These are phyloP conservation scores for Saccharomyces pastorianus DNA, from an alignment of 1,139 yeast genomes.

Conservation along the genomic window DNA sequence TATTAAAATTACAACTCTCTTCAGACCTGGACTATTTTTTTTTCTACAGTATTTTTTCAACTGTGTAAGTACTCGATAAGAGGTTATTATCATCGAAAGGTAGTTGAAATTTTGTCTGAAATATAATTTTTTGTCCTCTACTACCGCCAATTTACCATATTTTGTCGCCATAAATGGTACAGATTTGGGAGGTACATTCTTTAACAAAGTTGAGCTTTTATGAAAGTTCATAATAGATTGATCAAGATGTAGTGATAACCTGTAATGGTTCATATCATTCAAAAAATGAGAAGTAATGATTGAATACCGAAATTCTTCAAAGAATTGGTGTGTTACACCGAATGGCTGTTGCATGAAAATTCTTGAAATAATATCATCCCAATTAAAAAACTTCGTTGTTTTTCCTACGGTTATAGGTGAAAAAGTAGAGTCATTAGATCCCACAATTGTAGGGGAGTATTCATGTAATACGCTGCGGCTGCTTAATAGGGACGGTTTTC, in stretches of 20 bases:
- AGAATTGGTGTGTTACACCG: constrained; percentile 11
- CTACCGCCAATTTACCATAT: constrained; percentile 14
- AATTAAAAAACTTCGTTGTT: background rate
- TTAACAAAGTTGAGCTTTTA: background rate
- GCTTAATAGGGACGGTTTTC: background rate
- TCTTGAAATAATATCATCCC: background rate
- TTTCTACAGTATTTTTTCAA: background rate
- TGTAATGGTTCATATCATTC: constrained; percentile 13
- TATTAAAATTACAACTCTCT: constrained; percentile 11
- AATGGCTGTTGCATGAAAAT: constrained; percentile 5
- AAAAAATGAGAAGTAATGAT: constrained; percentile 25
- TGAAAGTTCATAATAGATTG: constrained; percentile 19
- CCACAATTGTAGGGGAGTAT: constrained; percentile 22
- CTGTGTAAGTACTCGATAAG: constrained; percentile 4
- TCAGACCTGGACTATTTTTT: constrained; percentile 3
- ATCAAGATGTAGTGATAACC: constrained; percentile 10
- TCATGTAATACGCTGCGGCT: constrained; percentile 14
- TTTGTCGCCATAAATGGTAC: constrained; percentile 14
- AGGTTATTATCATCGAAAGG: constrained; percentile 9
- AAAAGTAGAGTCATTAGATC: background rate
- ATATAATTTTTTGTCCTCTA: constrained; percentile 7
- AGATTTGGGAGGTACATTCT: background rate
- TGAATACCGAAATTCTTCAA: constrained; percentile 27
- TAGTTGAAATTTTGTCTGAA: constrained; percentile 13
- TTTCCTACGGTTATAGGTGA: background rate